phyloP scores from a whole-genome alignment of 2,329 filamentous ascomycete species.

The Pochonia chlamydosporia region DNA sequence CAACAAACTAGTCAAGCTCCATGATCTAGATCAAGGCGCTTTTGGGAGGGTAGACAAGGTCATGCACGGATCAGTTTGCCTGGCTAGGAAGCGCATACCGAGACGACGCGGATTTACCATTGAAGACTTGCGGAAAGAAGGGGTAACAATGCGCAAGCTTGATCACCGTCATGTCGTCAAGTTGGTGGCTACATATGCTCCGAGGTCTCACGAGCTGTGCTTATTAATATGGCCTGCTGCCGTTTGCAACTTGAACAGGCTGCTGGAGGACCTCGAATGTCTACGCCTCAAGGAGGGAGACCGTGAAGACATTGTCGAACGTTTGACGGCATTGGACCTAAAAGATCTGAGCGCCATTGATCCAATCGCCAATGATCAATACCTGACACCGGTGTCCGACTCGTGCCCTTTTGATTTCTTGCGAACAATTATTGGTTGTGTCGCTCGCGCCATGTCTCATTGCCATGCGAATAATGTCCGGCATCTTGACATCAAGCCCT shows the following conservation, averaged over 20 bases:
- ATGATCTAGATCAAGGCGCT: conserved; percentile 35
- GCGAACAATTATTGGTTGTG: conserved; percentile 36
- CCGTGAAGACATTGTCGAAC: conserved; percentile 32
- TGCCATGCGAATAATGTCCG: conserved; percentile 36
- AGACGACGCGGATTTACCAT: conserved; percentile 30
- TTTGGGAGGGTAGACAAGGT: conserved; percentile 41
- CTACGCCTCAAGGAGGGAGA: conserved; percentile 32
- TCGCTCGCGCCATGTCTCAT: conserved; percentile 36
- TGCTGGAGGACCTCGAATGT: conserved; percentile 37
- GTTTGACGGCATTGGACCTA: conserved; percentile 32
- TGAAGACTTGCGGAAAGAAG: conserved; percentile 37
- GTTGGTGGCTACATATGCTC: conserved; percentile 40
- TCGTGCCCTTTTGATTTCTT: conserved; percentile 36
- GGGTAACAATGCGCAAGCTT: conserved; percentile 40
- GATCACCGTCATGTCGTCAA: conserved; percentile 42
- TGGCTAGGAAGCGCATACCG: conserved; percentile 39
- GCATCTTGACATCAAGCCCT: conserved; percentile 43
- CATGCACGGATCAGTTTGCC: conserved; percentile 31
- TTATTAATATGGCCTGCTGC: conserved; percentile 43
- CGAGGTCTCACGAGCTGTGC: conserved; percentile 33
- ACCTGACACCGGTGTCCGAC: conserved; percentile 12
- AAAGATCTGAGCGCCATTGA: conserved; percentile 30
- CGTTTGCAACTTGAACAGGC: conserved; percentile 35
- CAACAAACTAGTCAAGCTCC: conserved; percentile 21
- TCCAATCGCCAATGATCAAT: conserved; percentile 14